Conservation (phyloP, 1,139 yeast genomes). For the Kurtzmaniella quercitrusa region DNA sequence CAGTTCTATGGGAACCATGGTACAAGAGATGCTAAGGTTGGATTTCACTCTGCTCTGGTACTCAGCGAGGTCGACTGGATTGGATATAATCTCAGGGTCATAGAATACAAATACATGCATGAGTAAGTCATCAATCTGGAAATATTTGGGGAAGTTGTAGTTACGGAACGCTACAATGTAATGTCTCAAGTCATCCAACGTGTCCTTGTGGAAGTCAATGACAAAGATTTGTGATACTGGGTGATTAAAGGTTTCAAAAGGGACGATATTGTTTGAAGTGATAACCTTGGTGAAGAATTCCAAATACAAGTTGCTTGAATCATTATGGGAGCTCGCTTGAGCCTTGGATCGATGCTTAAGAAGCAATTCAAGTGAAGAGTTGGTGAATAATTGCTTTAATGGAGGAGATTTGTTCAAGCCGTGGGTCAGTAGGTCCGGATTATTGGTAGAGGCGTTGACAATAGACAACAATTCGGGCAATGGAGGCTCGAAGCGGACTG, state of each 20-base stretch:
- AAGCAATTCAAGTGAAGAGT: constrained; percentile 34
- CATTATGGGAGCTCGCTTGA: constrained; percentile 13
- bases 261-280: constrained; percentile 59
- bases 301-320: constrained; percentile 43
- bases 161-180: constrained; percentile 42
- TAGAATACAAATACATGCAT: constrained; percentile 42
- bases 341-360: constrained; percentile 17
- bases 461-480: constrained; percentile 38
- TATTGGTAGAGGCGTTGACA: constrained; percentile 17
- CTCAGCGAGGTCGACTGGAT: constrained; percentile 20
- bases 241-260: constrained; percentile 87
- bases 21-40: constrained; percentile 23
- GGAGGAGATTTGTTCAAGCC: constrained; percentile 4
- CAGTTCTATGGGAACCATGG: constrained; percentile 23
- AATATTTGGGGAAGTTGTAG: constrained; percentile 49
- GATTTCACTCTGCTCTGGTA: constrained; percentile 30
- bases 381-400: constrained; percentile 34
- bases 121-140: constrained; percentile 55
- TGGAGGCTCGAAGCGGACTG: constrained; percentile 41
- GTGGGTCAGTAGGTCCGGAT: background rate
- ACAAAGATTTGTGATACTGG: constrained; percentile 79
- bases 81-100: constrained; percentile 18
- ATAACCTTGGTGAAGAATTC: constrained; percentile 58
- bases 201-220: constrained; percentile 45
- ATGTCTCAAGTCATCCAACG: constrained; percentile 42